A percentile compares a stretch with the other conserved stretches of the same genome.
Conservation (phyloP, 768 basidiomycete genomes). For the Macrolepiota dolichaula region DNA sequence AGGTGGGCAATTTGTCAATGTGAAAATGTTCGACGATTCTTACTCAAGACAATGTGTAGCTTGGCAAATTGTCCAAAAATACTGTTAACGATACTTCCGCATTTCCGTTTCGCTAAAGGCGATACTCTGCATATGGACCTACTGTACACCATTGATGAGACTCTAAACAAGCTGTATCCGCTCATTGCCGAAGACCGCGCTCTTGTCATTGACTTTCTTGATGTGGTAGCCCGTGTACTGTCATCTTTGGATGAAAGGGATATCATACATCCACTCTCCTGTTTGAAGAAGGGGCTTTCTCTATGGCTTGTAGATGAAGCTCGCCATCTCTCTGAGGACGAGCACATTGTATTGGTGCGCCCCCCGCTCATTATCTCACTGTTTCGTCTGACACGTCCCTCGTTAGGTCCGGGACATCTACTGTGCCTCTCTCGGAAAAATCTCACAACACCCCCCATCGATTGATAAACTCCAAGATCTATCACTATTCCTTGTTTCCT, state of each 20-base stretch:
- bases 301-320: conserved; percentile 52
- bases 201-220: conserved; percentile 31
- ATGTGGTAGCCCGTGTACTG: conserved; percentile 30
- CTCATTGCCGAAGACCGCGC: conserved; percentile 21
- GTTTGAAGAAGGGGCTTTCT: conserved; percentile 35
- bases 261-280: conserved; percentile 31
- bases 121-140: conserved; percentile 12
- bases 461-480: conserved; percentile 35
- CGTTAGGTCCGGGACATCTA: conserved; percentile 39
- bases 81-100: neutral
- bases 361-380: neutral
- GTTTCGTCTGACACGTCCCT: neutral
- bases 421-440: conserved; percentile 34
- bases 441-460: conserved; percentile 37
- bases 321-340: conserved; percentile 34
- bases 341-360: conserved; percentile 48
- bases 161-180: conserved; percentile 33
- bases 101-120: neutral
- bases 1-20: neutral
- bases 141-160: conserved; percentile 25
- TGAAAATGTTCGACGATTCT: too few species aligned
- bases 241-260: conserved; percentile 20
- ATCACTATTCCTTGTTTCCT: conserved; percentile 46
- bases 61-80: neutral
- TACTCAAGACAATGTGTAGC: neutral